A percentile compares a stretch with the other conserved stretches of the same genome.
Conservation (phyloP, 2,329 filamentous ascomycete species). For the Gnomoniopsis sp. region DNA sequence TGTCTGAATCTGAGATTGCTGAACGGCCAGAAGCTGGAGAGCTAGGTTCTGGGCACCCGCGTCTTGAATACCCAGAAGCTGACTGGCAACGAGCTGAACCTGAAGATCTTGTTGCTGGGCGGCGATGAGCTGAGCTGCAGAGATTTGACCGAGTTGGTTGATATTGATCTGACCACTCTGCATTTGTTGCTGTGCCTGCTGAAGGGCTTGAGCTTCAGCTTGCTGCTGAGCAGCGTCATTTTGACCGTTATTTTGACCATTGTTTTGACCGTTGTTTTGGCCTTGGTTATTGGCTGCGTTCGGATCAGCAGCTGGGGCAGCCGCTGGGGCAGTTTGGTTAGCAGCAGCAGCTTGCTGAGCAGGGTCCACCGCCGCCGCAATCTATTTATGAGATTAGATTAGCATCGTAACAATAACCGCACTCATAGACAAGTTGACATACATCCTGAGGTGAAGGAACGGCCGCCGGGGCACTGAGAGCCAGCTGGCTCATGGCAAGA, state of each 20-base stretch:
- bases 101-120: not conserved
- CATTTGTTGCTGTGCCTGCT: not conserved
- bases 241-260: not conserved
- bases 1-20: not conserved
- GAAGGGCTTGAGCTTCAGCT: not conserved
- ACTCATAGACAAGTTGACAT: not conserved
- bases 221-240: not conserved
- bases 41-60: not conserved
- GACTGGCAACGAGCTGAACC: not conserved
- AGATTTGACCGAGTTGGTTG: not conserved
- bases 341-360: not conserved
- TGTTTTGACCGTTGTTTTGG: not conserved
- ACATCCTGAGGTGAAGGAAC: not conserved
- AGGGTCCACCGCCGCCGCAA: not conserved
- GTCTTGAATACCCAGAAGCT: not conserved
- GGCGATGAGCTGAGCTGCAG: not conserved
- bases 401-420: not conserved
- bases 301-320: not conserved
- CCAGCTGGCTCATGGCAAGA: not conserved
- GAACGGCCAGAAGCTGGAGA: not conserved
- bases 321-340: not conserved
- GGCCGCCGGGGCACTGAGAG: not conserved
- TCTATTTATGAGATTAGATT: no score
- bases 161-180: not conserved
- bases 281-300: not conserved